A percentile compares a stretch with the other conserved stretches of the same genome.
phyloP scores from a whole-genome alignment of 2,329 filamentous ascomycete genomes.

The Microdochium trichocladiopsis region DNA sequence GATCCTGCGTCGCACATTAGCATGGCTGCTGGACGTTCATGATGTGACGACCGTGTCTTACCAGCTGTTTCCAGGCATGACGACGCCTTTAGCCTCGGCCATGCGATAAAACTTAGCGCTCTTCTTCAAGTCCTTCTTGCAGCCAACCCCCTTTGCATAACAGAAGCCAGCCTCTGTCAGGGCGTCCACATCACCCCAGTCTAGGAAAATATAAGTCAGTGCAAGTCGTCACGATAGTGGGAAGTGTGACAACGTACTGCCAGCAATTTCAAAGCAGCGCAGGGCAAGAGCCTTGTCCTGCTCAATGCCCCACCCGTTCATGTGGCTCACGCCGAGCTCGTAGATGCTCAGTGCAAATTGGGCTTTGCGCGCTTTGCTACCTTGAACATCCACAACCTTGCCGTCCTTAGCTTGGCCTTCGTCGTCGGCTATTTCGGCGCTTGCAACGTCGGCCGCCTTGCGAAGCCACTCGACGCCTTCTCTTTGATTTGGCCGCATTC shows the following conservation, averaged over 20 bases:
- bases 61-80: constrained; percentile 98
- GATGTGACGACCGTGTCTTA: constrained; percentile 39
- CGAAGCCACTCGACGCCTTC: constrained; percentile 91
- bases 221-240: constrained; percentile 10
- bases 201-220: constrained; percentile 26
- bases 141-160: constrained; percentile 88
- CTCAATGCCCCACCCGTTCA: constrained; percentile 96
- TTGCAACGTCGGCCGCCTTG: constrained; percentile 80
- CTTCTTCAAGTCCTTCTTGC: constrained; percentile 94
- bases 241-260: constrained; percentile 46
- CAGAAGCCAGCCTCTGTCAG: constrained; percentile 93
- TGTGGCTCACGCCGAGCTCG: constrained; percentile 90
- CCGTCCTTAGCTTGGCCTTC: constrained; percentile 59
- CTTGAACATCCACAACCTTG: constrained; percentile 56
- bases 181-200: constrained; percentile 93
- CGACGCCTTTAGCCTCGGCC: constrained; percentile 90
- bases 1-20: constrained; percentile 55
- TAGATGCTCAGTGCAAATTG: constrained; percentile 96
- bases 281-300: constrained; percentile 85
- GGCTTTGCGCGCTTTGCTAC: constrained; percentile 77
- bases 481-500: constrained; percentile 84
- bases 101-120: constrained; percentile 84
- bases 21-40: not conserved
- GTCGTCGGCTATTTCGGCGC: constrained; percentile 76
- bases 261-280: constrained; percentile 93